Evolutionary conservation across 1,139 yeast genomes (phyloP), one percentile per base, ranked within the genome.

Genomic region (Candida sojae): DNA sequence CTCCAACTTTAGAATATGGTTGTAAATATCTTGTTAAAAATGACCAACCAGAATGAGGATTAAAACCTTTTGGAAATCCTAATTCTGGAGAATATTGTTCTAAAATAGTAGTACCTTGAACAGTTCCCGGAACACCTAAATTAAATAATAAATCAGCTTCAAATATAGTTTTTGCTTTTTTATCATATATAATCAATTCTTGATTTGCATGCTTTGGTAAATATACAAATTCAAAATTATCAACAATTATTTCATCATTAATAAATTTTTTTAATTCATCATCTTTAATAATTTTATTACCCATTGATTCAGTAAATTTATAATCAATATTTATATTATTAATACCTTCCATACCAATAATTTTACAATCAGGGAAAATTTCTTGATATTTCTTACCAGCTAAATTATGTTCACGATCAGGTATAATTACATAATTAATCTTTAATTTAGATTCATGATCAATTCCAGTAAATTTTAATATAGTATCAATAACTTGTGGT

Each of bases 61-160:
- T 60, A 48, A 59, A 66, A 7, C 66, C 63, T 5, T 57, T 55
- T 1, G 62, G 51, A 48, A 42, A 69, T 0, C 76, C 79, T 23
- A 76, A 77, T 50, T 73, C 85, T 42, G 80, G 82, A 40, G 68
- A 61, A 48, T 60, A 59, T 57, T 70, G 71, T 57, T 71, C 67
- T 48, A 68, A 56, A 1, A 53, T 49, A 10, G 48, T 58, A 39
- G 51, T 51, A 3, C 52, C 51, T 11, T 48, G 28, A 28, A 56
- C 53, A 6, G 57, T 54, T 13, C 61, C 63, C 5, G 51, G 53
- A 4, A 59, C 61, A 8, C 70, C 72, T 49, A 84, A 64, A 56
- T 82, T 81, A 63, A 83, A 75, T 12, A 83, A 54, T 48, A 84
- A 59, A 58, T 84, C 90, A 1, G 84, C 88, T 52, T 77, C 80